A percentile compares a stretch with the other conserved stretches of the same genome.
phyloP scores from a whole-genome alignment of 345 rosid genomes.

The Gossypium stocksii region DNA sequence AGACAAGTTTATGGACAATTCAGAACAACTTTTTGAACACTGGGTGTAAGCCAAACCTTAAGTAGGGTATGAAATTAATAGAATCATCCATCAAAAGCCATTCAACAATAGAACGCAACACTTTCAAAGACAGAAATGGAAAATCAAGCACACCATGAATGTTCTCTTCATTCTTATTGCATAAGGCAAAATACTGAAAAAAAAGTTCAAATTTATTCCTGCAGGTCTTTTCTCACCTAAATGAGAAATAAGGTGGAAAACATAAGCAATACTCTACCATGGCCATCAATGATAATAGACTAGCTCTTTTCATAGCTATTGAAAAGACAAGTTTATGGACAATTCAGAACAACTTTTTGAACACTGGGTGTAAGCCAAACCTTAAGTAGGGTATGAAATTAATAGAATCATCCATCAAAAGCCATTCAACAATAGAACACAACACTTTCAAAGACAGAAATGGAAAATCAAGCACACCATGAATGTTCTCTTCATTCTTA shows the following conservation, averaged over 20 bases:
- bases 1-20: too few species aligned
- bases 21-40: too few species aligned
- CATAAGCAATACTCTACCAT: constrained; percentile 3
- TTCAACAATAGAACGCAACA: neutral
- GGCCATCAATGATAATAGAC: neutral
- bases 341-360: too few species aligned
- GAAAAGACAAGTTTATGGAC: too few species aligned
- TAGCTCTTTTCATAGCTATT: too few species aligned
- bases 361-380: neutral
- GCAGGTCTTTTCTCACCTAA: neutral
- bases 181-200: neutral
- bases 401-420: neutral
- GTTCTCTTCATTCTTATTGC: neutral
- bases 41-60: neutral
- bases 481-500: neutral
- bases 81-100: neutral
- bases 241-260: constrained; percentile 3
- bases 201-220: neutral
- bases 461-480: constrained; percentile 1
- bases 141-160: constrained; percentile 7
- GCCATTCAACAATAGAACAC: neutral
- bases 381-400: neutral
- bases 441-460: neutral
- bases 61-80: neutral
- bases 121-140: neutral